Evolutionary conservation across 2,329 filamentous ascomycete species (phyloP).

Genomic region (Lojkania enalia): DNA sequence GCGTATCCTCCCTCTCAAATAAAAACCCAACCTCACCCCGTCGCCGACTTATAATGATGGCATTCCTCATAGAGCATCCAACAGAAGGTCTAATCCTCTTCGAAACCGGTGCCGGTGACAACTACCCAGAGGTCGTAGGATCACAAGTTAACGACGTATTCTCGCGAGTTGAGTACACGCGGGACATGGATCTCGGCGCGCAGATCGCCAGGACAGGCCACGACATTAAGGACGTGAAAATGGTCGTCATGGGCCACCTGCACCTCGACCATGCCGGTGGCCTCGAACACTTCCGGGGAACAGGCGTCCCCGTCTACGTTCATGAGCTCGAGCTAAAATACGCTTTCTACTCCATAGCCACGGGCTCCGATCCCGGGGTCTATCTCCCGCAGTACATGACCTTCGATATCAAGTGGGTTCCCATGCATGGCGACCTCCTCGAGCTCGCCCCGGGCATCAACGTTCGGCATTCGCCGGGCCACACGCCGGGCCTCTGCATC

Average conservation of each 20-base stretch:
- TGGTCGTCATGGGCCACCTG: slow-evolving; percentile 44
- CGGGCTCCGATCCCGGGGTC: slow-evolving; percentile 37
- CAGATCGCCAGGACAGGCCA: slow-evolving; percentile 37
- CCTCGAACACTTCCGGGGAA: slow-evolving; percentile 39
- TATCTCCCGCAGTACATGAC: slow-evolving; percentile 43
- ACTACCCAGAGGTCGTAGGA: slow-evolving; percentile 36
- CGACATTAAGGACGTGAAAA: slow-evolving; percentile 41
- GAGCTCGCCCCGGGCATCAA: slow-evolving; percentile 41
- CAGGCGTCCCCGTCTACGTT: slow-evolving; percentile 41
- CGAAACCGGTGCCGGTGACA: slow-evolving; percentile 39
- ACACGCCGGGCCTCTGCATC: slow-evolving; percentile 41
- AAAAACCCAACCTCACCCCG: slow-evolving; percentile 27
- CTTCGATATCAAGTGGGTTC: slow-evolving; percentile 44
- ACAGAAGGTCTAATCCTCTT: slow-evolving; percentile 42
- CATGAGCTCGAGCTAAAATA: slow-evolving; percentile 45
- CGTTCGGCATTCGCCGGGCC: slow-evolving; percentile 41
- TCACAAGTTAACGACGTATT: slow-evolving; percentile 39
- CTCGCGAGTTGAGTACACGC: slow-evolving; percentile 31
- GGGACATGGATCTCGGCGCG: slow-evolving; percentile 24
- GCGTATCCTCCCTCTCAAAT: slow-evolving; percentile 32
- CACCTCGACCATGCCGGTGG: slow-evolving; percentile 45
- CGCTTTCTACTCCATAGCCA: slow-evolving; percentile 44
- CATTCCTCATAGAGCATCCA: slow-evolving; percentile 33
- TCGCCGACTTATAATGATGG: slow-evolving; percentile 37
- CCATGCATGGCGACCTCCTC: slow-evolving; percentile 36